Conservation (phyloP, 257 asterid genomes). For the Eucommia ulmoides region DNA sequence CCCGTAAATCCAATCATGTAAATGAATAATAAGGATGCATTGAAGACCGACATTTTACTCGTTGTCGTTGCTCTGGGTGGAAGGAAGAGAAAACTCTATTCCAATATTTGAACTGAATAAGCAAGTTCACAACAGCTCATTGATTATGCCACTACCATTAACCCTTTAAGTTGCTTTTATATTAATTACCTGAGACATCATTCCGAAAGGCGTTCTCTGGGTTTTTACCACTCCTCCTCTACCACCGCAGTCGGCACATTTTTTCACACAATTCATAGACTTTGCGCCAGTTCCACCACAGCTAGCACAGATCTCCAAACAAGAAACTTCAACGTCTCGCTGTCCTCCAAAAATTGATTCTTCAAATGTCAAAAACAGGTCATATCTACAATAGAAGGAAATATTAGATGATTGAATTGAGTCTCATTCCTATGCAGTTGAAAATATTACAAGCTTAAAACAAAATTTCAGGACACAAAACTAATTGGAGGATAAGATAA, state of each 20-base stretch:
- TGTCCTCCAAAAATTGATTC: conserved; percentile 81
- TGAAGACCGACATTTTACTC: no score
- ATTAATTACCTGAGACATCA: conserved; percentile 74
- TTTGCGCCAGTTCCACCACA: conserved; percentile 93
- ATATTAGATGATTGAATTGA: conserved; percentile 7
- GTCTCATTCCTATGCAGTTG: no score
- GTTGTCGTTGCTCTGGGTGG: no score
- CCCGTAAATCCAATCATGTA: no score
- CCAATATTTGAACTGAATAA: no score
- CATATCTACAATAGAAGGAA: conserved; percentile 37
- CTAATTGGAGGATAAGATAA: neutral
- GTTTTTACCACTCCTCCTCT: conserved; percentile 64
- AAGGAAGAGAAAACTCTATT: no score
- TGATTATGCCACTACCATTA: no score
- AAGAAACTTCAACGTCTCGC: conserved; percentile 56
- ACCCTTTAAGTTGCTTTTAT: conserved; percentile 8
- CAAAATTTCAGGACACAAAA: neutral
- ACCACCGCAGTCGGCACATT: conserved; percentile 69
- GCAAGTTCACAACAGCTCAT: no score
- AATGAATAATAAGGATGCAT: no score
- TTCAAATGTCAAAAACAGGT: conserved; percentile 65
- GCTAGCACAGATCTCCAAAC: conserved; percentile 52
- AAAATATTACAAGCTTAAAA: neutral
- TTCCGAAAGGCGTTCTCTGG: conserved; percentile 81
- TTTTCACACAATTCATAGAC: conserved; percentile 46